These are phyloP conservation scores for Trametes sp. DNA, from an alignment of 1,284 basidiomycete genomes.

Conservation along the genomic window DNA sequence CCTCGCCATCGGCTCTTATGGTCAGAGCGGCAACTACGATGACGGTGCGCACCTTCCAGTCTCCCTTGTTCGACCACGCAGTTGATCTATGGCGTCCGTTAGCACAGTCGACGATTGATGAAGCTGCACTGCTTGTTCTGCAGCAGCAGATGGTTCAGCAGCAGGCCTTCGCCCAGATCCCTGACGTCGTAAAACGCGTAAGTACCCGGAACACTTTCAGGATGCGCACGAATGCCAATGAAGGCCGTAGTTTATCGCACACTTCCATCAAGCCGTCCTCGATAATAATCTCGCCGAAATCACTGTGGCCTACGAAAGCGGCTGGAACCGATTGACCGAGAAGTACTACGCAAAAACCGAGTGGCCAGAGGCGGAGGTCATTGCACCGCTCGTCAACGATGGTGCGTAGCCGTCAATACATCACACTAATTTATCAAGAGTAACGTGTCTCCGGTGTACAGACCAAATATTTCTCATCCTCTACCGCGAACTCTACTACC, in stretches of 20 bases:
- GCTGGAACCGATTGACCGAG: slow-evolving; percentile 96
- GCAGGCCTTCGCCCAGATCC: slow-evolving; percentile 77
- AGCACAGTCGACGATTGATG: slow-evolving; percentile 67
- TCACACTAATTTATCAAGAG: not conserved
- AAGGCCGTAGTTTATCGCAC: slow-evolving; percentile 80
- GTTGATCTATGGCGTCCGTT: not conserved
- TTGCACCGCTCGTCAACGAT: slow-evolving; percentile 93
- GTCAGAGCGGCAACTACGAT: slow-evolving; percentile 71
- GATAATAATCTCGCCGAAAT: slow-evolving; percentile 91
- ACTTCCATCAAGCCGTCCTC: slow-evolving; percentile 88
- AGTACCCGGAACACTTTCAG: slow-evolving; percentile 39
- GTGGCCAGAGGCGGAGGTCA: slow-evolving; percentile 97
- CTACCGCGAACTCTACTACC: slow-evolving; percentile 94
- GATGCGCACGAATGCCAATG: not conserved
- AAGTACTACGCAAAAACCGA: slow-evolving; percentile 95
- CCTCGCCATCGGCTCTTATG: slow-evolving; percentile 74
- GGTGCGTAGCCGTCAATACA: slow-evolving; percentile 54
- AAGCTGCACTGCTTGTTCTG: slow-evolving; percentile 68
- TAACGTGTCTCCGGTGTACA: slow-evolving; percentile 40
- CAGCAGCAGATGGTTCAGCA: slow-evolving; percentile 86
- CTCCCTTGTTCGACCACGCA: not conserved
- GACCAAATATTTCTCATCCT: slow-evolving; percentile 96
- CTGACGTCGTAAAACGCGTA: slow-evolving; percentile 83
- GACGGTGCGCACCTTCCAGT: slow-evolving; percentile 58
- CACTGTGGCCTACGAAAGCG: slow-evolving; percentile 91